Evolutionary conservation across 2,329 filamentous ascomycete species (phyloP).

Genomic region (Nemania sp.): DNA sequence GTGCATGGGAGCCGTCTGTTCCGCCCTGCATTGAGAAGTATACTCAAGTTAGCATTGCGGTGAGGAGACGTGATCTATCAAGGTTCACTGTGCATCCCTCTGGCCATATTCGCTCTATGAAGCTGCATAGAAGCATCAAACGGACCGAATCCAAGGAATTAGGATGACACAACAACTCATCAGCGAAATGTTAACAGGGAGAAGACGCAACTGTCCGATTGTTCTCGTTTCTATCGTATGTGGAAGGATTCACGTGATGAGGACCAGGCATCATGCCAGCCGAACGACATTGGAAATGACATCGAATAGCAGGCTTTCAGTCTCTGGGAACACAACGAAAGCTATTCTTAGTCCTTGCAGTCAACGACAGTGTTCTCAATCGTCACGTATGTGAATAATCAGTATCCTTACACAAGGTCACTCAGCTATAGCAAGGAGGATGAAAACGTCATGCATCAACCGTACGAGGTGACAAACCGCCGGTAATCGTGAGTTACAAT

Average conservation of each 20-base stretch:
- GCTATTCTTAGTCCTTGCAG: not conserved
- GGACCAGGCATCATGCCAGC: not conserved
- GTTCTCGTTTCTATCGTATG: not conserved
- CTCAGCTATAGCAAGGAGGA: not conserved
- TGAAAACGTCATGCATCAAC: slow-evolving; percentile 8
- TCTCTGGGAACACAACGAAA: not conserved
- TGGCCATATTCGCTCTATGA: not conserved
- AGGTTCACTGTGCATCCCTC: not conserved
- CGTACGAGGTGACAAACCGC: not conserved
- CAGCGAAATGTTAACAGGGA: not conserved
- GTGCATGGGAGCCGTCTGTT: not conserved
- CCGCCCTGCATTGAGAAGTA: not conserved
- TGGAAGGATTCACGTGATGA: not conserved
- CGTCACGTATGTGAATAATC: not conserved
- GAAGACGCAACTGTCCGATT: slow-evolving; percentile 30
- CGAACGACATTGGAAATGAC: not conserved
- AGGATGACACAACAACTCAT: not conserved
- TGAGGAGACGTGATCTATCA: not conserved
- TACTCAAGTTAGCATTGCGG: not conserved
- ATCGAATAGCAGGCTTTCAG: not conserved
- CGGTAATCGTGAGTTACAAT: slow-evolving; percentile 1
- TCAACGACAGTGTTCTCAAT: not conserved
- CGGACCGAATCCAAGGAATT: slow-evolving; percentile 26
- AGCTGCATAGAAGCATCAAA: slow-evolving; percentile 13
- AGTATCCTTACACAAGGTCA: not conserved